Conservation (phyloP, 306 rosid species). For the Malus orientalis region DNA sequence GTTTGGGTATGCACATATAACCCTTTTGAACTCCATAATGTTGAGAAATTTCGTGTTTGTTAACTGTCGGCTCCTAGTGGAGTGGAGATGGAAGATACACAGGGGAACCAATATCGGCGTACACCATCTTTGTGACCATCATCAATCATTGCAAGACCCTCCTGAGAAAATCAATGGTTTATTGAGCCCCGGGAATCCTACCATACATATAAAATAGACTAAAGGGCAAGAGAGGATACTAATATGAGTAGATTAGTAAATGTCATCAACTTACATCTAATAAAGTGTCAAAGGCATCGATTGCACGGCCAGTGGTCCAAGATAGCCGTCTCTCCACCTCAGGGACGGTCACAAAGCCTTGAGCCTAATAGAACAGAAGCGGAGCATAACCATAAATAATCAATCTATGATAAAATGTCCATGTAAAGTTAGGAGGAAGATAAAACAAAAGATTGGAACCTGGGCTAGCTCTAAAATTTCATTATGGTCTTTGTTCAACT, state of each 20-base stretch:
- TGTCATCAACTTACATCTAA: conserved; percentile 52
- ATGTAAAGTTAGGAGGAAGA: not conserved
- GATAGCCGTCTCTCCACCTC: conserved; percentile 79
- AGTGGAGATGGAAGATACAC: conserved; percentile 71
- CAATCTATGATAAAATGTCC: not conserved
- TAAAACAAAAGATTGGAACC: conserved; percentile 32
- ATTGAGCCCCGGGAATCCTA: conserved; percentile 3
- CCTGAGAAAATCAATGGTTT: conserved; percentile 38
- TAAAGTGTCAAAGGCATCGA: conserved; percentile 84
- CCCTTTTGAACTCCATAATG: not conserved
- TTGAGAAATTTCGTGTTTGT: conserved; percentile 1
- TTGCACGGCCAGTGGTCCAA: conserved; percentile 85
- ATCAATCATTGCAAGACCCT: conserved; percentile 98
- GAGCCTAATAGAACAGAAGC: conserved; percentile 42
- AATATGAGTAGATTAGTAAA: not conserved
- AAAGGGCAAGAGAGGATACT: not conserved
- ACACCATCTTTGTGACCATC: conserved; percentile 87
- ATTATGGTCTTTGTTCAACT: conserved; percentile 93
- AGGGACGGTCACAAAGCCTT: conserved; percentile 76
- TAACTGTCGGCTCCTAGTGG: conserved; percentile 38
- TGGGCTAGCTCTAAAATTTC: conserved; percentile 97
- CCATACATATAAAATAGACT: not conserved
- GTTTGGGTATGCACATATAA: not conserved
- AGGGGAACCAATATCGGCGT: conserved; percentile 90
- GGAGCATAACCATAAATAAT: not conserved